These are phyloP conservation scores for Phragmites australis DNA, from an alignment of 176 grass and related monocot genomes.

Conservation along the genomic window DNA sequence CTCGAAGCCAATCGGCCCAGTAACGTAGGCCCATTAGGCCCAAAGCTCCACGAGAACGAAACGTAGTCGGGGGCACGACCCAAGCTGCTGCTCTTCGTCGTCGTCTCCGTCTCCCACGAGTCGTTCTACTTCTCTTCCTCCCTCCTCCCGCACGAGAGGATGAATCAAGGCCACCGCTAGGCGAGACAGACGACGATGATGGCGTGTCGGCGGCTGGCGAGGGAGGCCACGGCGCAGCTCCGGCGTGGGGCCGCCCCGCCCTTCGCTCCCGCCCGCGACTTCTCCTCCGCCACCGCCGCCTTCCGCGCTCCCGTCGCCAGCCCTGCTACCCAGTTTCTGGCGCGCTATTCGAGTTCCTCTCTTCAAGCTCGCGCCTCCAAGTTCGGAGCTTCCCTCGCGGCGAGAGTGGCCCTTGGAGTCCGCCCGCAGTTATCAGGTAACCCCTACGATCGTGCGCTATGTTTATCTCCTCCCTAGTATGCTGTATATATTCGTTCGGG, in stretches of 20 bases:
- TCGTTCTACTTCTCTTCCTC: not conserved
- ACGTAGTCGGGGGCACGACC: not conserved
- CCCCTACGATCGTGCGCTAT: not conserved
- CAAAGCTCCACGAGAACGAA: not conserved
- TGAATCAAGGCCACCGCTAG: not conserved
- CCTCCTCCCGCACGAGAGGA: not conserved
- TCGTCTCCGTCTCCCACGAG: not conserved
- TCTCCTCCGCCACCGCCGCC: not conserved
- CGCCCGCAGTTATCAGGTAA: conserved; percentile 30
- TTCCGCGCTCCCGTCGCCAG: not conserved
- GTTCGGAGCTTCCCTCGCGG: conserved; percentile 4
- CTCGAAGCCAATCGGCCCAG: too few relatives aligned
- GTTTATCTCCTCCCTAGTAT: not conserved
- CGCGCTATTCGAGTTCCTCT: not conserved
- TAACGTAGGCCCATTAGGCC: not conserved
- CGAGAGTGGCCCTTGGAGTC: not conserved
- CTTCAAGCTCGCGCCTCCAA: conserved; percentile 10
- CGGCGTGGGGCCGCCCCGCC: not conserved
- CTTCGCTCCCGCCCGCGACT: not conserved
- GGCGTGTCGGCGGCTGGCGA: conserved; percentile 41
- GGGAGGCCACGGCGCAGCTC: conserved; percentile 8
- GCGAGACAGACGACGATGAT: not conserved
- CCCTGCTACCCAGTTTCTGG: conserved; percentile 3
- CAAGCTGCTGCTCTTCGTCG: not conserved
- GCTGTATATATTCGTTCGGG: not conserved